A percentile compares a stretch with the other conserved stretches of the same genome.
Conservation (phyloP, 1,284 basidiomycete genomes). For the Cryptococcus sp. region DNA sequence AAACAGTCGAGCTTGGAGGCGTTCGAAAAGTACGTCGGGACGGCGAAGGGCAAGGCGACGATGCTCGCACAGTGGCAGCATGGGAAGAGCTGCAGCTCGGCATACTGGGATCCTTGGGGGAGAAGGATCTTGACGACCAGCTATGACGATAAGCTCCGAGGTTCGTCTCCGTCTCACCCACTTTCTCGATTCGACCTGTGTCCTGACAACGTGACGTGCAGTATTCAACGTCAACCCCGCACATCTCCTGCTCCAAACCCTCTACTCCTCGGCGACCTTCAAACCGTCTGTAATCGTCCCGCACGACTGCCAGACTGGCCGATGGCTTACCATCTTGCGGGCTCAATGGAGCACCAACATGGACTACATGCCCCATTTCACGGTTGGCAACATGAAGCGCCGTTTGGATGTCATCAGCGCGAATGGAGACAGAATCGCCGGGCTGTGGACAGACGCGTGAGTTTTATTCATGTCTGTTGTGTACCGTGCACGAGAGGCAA, state of each 20-base stretch:
- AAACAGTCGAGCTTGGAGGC: too few relatives aligned
- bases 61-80: conserved; percentile 43
- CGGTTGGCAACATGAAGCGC: conserved; percentile 53
- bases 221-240: conserved; percentile 49
- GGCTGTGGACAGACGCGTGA: conserved; percentile 39
- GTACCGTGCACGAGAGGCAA: neutral
- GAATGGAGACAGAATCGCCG: conserved; percentile 42
- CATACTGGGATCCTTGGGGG: conserved; percentile 54
- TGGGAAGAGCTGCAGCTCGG: conserved; percentile 51
- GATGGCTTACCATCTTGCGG: conserved; percentile 53
- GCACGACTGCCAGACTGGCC: conserved; percentile 53
- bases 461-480: conserved; percentile 3
- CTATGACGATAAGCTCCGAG: conserved; percentile 45
- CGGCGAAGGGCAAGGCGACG: conserved; percentile 34
- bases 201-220: conserved; percentile 14
- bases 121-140: conserved; percentile 48
- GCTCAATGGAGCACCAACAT: conserved; percentile 52
- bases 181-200: neutral
- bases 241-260: conserved; percentile 29
- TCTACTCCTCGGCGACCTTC: conserved; percentile 35
- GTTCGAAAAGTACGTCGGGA: conserved; percentile 14
- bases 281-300: conserved; percentile 31
- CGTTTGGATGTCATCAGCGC: conserved; percentile 47
- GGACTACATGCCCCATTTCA: conserved; percentile 50
- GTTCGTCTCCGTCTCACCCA: neutral